Evolutionary conservation across 2,329 filamentous ascomycete genomes (phyloP).

Genomic region (Tolypocladium sp.): DNA sequence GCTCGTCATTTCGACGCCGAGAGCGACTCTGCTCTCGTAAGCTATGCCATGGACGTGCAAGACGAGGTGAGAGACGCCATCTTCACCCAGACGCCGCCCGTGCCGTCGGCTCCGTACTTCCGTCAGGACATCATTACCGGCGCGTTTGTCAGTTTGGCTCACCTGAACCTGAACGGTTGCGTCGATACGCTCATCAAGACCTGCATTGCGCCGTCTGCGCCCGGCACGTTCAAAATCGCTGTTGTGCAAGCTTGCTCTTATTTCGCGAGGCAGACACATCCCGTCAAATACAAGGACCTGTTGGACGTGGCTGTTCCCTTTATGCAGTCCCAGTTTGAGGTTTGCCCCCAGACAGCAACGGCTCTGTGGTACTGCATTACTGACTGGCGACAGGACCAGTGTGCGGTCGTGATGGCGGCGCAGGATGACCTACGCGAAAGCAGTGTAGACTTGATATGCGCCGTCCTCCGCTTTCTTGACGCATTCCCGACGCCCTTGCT

Average conservation of each 20-base stretch:
- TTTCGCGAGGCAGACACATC: conserved; percentile 44
- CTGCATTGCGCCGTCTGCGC: conserved; percentile 48
- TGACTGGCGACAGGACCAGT: not conserved
- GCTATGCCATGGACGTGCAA: conserved; percentile 61
- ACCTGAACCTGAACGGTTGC: conserved; percentile 51
- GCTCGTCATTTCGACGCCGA: conserved; percentile 55
- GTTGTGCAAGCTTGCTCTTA: conserved; percentile 54
- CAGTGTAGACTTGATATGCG: not conserved
- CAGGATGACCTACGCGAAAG: not conserved
- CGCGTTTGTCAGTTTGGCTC: conserved; percentile 54
- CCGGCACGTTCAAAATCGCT: conserved; percentile 52
- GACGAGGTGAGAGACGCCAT: conserved; percentile 59
- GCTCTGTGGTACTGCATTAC: not conserved
- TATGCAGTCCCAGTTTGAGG: conserved; percentile 47
- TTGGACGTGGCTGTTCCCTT: conserved; percentile 47
- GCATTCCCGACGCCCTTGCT: conserved; percentile 32
- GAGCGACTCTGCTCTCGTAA: conserved; percentile 54
- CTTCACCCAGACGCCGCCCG: conserved; percentile 43
- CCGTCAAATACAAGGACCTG: conserved; percentile 41
- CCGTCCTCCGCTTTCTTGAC: conserved; percentile 42
- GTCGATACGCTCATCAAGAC: conserved; percentile 46
- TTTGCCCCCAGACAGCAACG: conserved; percentile 16
- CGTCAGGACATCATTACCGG: conserved; percentile 58
- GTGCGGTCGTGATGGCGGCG: not conserved
- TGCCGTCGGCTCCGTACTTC: conserved; percentile 39